Evolutionary conservation across 345 rosid genomes (phyloP).

Genomic region (Brassica incana): DNA sequence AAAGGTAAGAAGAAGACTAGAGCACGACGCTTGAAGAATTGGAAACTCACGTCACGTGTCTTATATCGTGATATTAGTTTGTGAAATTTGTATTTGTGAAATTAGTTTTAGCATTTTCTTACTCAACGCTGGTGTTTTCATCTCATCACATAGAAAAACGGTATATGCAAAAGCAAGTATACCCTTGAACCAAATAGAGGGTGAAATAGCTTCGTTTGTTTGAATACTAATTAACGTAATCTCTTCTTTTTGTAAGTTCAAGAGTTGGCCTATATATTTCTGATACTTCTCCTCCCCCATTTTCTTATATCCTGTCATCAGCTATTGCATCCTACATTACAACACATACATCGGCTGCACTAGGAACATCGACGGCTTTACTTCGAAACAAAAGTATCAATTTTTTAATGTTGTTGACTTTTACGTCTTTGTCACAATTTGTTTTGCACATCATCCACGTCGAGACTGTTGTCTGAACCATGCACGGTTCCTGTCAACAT

Average conservation of each 20-base stretch:
- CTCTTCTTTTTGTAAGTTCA: neutral
- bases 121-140: no score
- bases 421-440: constrained; percentile 64
- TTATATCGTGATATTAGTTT: no score
- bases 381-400: neutral
- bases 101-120: no score
- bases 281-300: constrained; percentile 66
- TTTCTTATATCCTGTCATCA: constrained; percentile 54
- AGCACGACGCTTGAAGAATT: no score
- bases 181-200: neutral
- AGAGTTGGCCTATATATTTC: constrained; percentile 20
- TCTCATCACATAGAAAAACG: no score
- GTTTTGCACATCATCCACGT: constrained; percentile 60
- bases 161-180: neutral
- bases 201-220: neutral
- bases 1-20: no score
- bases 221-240: neutral
- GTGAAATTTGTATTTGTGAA: no score
- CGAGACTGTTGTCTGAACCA: constrained; percentile 53
- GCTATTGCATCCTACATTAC: constrained; percentile 65
- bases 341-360: neutral
- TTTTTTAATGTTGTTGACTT: neutral
- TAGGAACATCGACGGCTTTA: neutral
- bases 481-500: constrained; percentile 63
- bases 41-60: no score